Conservation (phyloP, 2,329 filamentous ascomycete genomes). For the Hypoxylon sp. region DNA sequence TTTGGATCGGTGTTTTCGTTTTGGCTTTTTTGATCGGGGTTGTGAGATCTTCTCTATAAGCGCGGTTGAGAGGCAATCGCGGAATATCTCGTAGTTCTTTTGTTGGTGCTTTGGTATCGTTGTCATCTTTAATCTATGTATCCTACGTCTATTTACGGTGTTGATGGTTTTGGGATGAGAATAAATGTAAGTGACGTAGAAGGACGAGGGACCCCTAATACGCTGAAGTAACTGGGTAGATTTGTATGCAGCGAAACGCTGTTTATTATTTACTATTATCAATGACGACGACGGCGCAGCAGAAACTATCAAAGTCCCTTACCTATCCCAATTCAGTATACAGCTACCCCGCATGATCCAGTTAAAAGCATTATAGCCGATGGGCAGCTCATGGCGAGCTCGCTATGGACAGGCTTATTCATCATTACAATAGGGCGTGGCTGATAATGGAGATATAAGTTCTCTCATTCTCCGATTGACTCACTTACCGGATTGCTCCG, state of each 20-base stretch:
- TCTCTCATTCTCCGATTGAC: constrained; percentile 30
- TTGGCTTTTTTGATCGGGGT: constrained; percentile 61
- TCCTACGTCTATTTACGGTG: neutral
- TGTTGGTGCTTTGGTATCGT: constrained; percentile 48
- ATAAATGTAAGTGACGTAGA: constrained; percentile 3
- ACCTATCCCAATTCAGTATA: constrained; percentile 41
- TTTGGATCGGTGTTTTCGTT: constrained; percentile 61
- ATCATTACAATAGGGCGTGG: constrained; percentile 2
- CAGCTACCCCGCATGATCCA: constrained; percentile 48
- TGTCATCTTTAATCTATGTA: constrained; percentile 10
- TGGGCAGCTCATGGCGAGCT: constrained; percentile 18
- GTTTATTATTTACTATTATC: constrained; percentile 9
- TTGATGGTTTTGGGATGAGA: neutral
- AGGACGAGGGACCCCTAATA: too few relatives aligned
- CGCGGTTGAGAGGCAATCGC: constrained; percentile 79
- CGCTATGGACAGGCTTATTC: constrained; percentile 16
- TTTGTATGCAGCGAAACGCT: constrained; percentile 3
- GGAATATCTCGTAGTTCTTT: constrained; percentile 76
- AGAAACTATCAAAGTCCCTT: constrained; percentile 5
- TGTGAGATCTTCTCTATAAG: constrained; percentile 73
- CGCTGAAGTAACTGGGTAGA: neutral
- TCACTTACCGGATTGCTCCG: constrained; percentile 31
- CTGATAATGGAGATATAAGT: neutral
- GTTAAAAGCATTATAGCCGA: constrained; percentile 11
- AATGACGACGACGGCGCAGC: neutral